Evolutionary conservation across 176 grass and related monocot genomes (phyloP).

Genomic region (Cenchrus fungigraminus): DNA sequence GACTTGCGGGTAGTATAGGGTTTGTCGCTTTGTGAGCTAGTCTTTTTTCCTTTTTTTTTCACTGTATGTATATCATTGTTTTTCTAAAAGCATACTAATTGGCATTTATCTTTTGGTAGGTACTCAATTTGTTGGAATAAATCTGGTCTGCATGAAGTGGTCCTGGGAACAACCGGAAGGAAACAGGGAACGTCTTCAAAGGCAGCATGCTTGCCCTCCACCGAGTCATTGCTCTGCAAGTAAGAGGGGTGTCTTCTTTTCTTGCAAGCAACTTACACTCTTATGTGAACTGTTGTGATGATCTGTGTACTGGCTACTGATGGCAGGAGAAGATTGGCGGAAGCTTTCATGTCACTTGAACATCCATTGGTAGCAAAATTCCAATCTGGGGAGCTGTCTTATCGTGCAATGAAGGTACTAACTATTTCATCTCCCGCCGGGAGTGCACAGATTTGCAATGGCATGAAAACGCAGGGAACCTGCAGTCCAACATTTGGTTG

Average conservation of each 20-base stretch:
- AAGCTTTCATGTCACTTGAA: conserved; percentile 55
- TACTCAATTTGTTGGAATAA: conserved; percentile 96
- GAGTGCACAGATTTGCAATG: neutral
- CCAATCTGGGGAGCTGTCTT: conserved; percentile 43
- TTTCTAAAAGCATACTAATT: neutral
- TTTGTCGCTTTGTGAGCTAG: conserved; percentile 44
- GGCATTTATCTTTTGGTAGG: conserved; percentile 40
- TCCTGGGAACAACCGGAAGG: conserved; percentile 86
- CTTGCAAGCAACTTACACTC: neutral
- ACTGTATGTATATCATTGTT: neutral
- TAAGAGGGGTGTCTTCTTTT: conserved; percentile 51
- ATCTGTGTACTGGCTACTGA: neutral
- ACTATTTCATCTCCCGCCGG: neutral
- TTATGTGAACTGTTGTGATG: neutral
- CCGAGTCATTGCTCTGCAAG: conserved; percentile 89
- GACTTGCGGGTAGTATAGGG: conserved; percentile 86
- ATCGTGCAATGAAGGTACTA: conserved; percentile 72
- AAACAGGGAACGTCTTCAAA: conserved; percentile 91
- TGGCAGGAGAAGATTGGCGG: conserved; percentile 74
- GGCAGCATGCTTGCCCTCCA: conserved; percentile 64
- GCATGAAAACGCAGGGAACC: neutral
- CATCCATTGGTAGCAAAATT: conserved; percentile 38
- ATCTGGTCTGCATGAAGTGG: conserved; percentile 76
- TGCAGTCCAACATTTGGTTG: neutral
- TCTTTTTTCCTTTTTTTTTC: neutral